Percentiles rank a stretch among this genome's conserved stretches.
Conservation (phyloP, 192 early-diverging fungal genomes). For the Coemansia sp. region DNA sequence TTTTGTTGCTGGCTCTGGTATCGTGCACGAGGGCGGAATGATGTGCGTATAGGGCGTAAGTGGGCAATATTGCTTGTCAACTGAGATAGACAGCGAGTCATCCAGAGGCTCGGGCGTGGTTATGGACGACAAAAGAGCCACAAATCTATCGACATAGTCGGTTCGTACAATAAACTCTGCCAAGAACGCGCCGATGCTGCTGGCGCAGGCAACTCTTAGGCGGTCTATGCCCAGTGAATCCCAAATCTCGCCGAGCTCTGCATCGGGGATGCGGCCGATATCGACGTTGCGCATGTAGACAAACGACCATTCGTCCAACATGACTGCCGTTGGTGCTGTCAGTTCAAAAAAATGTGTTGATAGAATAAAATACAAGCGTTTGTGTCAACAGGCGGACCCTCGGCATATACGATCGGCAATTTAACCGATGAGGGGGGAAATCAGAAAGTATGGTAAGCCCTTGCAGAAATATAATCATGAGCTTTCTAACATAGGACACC, state of each 20-base stretch:
- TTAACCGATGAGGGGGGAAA: not conserved
- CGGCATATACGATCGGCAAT: not conserved
- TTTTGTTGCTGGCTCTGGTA: constrained; percentile 20
- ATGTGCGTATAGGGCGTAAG: constrained; percentile 21
- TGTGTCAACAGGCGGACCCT: not conserved
- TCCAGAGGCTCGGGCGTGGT: constrained; percentile 8
- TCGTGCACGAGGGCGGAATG: constrained; percentile 10
- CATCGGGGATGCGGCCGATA: constrained; percentile 20
- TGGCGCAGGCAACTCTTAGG: constrained; percentile 15
- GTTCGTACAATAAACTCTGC: constrained; percentile 35
- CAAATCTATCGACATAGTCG: constrained; percentile 17
- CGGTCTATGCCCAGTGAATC: constrained; percentile 15
- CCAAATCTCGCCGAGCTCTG: constrained; percentile 22
- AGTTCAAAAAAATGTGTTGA: not conserved
- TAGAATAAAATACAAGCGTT: not conserved
- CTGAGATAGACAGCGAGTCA: constrained; percentile 15
- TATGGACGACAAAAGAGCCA: constrained; percentile 2
- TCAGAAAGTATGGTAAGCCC: not conserved
- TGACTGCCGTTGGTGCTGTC: not conserved
- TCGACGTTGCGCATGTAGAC: constrained; percentile 54
- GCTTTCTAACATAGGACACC: too few relatives aligned
- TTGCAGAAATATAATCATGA: too few relatives aligned
- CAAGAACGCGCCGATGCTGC: constrained; percentile 31
- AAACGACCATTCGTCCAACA: constrained; percentile 22
- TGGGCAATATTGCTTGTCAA: constrained; percentile 24